These are phyloP conservation scores for Babesia ovata DNA, from an alignment of 169 alveolate genomes.

Conservation along the genomic window DNA sequence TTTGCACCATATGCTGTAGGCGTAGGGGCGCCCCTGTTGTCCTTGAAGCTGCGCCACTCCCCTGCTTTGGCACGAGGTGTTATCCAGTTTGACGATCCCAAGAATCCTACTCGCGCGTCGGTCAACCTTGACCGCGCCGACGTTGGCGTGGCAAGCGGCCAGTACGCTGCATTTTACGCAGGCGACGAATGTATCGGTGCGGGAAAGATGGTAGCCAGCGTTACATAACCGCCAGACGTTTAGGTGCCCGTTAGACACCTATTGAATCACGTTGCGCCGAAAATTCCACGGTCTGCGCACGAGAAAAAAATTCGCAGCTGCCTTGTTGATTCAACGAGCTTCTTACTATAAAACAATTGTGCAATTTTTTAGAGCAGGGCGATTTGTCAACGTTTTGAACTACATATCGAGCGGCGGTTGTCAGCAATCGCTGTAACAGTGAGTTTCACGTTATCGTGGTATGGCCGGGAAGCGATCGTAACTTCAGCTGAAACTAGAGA, in stretches of 20 bases:
- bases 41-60: slow-evolving; percentile 45
- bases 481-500: no score
- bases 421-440: no score
- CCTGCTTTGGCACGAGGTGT: slow-evolving; percentile 17
- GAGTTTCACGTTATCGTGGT: no score
- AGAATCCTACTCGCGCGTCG: slow-evolving; percentile 5
- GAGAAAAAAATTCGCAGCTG: background rate
- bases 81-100: slow-evolving; percentile 15
- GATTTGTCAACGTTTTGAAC: background rate
- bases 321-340: background rate
- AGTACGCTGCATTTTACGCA: slow-evolving; percentile 71
- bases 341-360: background rate
- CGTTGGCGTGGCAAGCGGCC: slow-evolving; percentile 81
- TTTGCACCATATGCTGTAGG: background rate
- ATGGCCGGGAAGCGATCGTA: no score
- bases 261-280: background rate
- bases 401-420: no score
- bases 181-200: slow-evolving; percentile 75
- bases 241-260: background rate
- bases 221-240: background rate
- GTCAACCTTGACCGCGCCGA: slow-evolving; percentile 63
- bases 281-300: background rate
- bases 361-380: background rate
- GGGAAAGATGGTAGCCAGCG: slow-evolving; percentile 59
- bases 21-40: slow-evolving; percentile 1